A percentile compares a stretch with the other conserved stretches of the same genome.
Evolutionary conservation across 352 stramenopile species (phyloP).

Genomic region (Globisporangium orthogonon): DNA sequence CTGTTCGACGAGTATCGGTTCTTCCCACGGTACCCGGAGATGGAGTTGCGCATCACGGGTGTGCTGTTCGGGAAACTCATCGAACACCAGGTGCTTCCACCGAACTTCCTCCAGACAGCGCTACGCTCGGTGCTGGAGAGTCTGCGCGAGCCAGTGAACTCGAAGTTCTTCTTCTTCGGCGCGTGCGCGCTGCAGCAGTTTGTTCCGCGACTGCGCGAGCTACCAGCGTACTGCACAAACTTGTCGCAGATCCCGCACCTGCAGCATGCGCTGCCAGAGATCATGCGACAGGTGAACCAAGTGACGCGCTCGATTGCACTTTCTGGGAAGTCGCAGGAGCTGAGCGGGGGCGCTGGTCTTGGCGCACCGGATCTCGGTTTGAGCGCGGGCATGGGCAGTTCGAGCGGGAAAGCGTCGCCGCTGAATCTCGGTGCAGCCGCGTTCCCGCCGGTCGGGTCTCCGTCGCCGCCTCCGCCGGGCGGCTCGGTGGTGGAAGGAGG

Average conservation of each 20-base stretch:
- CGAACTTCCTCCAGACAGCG: slow-evolving; percentile 97
- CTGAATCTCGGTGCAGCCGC: slow-evolving; percentile 19
- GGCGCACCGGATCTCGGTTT: background rate
- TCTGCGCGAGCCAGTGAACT: slow-evolving; percentile 93
- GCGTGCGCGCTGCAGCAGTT: slow-evolving; percentile 98
- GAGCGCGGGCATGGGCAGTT: slow-evolving; percentile 3
- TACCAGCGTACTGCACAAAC: slow-evolving; percentile 97
- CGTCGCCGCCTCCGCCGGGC: slow-evolving; percentile 8
- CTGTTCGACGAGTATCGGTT: slow-evolving; percentile 99
- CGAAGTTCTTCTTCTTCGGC: slow-evolving; percentile 98
- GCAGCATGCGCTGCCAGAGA: slow-evolving; percentile 90
- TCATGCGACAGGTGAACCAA: slow-evolving; percentile 86
- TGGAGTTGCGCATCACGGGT: slow-evolving; percentile 97
- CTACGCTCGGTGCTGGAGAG: slow-evolving; percentile 97
- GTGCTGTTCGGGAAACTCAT: slow-evolving; percentile 98
- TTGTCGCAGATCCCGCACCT: slow-evolving; percentile 98
- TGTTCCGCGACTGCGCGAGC: slow-evolving; percentile 93
- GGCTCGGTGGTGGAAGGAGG: slow-evolving; percentile 2
- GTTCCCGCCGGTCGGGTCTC: slow-evolving; percentile 17
- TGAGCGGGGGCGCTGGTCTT: background rate
- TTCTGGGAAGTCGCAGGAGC: slow-evolving; percentile 23
- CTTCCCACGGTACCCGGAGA: slow-evolving; percentile 98
- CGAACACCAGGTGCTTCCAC: slow-evolving; percentile 96
- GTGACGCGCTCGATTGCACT: slow-evolving; percentile 58
- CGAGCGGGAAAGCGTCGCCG: slow-evolving; percentile 12